Evolutionary conservation across 495 filamentous ascomycete species (phyloP), one percentile per base, ranked within the genome.

Genomic region (Jackrogersella multiformis): DNA sequence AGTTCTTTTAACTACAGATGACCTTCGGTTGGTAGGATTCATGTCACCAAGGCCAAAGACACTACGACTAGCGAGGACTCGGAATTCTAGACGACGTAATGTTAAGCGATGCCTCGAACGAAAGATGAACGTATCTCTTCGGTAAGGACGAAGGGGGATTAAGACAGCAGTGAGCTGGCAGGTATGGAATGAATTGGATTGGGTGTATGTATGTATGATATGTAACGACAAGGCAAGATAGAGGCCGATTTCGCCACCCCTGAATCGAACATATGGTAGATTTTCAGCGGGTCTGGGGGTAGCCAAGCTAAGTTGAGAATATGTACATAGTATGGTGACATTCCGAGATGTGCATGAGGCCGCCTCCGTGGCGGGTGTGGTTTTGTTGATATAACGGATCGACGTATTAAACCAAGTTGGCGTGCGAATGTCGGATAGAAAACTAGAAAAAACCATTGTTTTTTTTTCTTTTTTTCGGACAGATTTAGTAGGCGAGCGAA

Each of bases 271-370:
- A 57, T 61, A 59, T 24, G 53, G 20, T 57, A 39, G 30, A 28
- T 20, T 51, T 48, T 59, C 32, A 44, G 53, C 39, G 52, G 67
- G 53, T 59, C 52, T 38, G 46, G 46, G 53, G 63, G 57, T 48
- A 39, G 68, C 56, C 62, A 65, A 70, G 68, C 62, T 18, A 36
- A 58, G 57, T 66, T 44, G 55, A 70, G 48, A 61, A 60, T 57
- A 70, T 70, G 58, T 63, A n/a, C n/a, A n/a, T n/a, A n/a, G n/a
- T n/a, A 70, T 44, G 62, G 63, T 67, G 39, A 35, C 56, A 70
- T 70, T 67, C 63, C 68, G 67, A 66, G 68, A 70, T 66, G 59
- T 63, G 61, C 52, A 66, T 66, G 52, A 46, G 64, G 56, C 39
- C 57, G 62, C 38, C 46, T 57, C 62, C 45, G 56, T 66, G 57